Evolutionary conservation across 2,329 filamentous ascomycete genomes (phyloP), one percentile per base, ranked within the genome.

Genomic region (Cyclaneusma minus): DNA sequence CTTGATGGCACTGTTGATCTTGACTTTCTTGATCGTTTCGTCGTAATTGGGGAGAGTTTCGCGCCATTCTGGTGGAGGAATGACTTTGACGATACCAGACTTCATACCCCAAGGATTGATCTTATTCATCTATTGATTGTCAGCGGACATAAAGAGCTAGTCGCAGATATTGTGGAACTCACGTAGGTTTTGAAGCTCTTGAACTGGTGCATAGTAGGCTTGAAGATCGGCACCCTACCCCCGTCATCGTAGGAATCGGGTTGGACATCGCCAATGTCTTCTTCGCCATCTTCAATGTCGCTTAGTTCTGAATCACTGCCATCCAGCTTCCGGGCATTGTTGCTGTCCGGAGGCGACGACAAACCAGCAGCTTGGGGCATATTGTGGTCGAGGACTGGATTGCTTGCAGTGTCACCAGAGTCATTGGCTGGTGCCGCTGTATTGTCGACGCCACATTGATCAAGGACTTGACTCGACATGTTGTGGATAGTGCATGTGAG

Each of bases 71-170:
- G 77, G 58, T 1, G 89, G 89, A 15, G 89, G 85, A 28, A 95
- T 77, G 31, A 98, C 78, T 56, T 98, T 95, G 47, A 95, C 73
- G 42, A 98, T 94, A 18, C 89, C 89, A 13, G 84, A 89, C 54
- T 83, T 82, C 89, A 98, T 98, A 43, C 89, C 89, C 50, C 93
- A 93, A 37, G 73, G 70, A 51, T 98, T 82, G 35, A 98, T 71
- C 52, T 82, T 46, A 10, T 74, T 70, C 63, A 76, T 74, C 69
- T 76, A 32, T 18, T 25, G n/a, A 10, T 24, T 9, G 13, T 24
- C n/a, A n/a, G n/a, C n/a, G n/a, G n/a, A n/a, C n/a, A n/a, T n/a
- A n/a, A n/a, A n/a, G n/a, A n/a, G n/a, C n/a, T n/a, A n/a, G n/a
- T n/a, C n/a, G n/a, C n/a, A 10, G 16, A 29, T 16, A 16, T 17